phyloP scores from a whole-genome alignment of 306 rosid genomes.

The Pyrus pyrifolia region DNA sequence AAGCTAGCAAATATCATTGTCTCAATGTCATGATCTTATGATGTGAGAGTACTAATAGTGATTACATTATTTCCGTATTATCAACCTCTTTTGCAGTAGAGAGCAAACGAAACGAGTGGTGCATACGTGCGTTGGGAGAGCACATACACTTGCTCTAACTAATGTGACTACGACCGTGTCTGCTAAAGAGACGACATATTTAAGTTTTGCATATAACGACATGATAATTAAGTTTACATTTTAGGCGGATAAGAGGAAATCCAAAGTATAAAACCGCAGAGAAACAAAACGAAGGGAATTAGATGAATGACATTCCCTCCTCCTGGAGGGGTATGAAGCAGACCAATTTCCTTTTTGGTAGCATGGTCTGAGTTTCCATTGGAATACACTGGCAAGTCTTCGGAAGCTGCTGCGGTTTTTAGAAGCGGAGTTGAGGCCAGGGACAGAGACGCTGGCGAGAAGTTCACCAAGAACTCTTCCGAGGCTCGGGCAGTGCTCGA shows the following conservation, averaged over 20 bases:
- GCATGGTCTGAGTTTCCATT: slow-evolving; percentile 17
- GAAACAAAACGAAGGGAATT: slow-evolving; percentile 52
- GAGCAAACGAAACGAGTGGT: background rate
- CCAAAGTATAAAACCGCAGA: slow-evolving; percentile 72
- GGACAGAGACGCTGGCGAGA: background rate
- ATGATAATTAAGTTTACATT: background rate
- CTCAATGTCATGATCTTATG: background rate
- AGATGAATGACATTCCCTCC: slow-evolving; percentile 55
- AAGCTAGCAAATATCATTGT: background rate
- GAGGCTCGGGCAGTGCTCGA: slow-evolving; percentile 29
- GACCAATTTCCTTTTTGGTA: slow-evolving; percentile 38
- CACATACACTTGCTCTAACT: too few species aligned
- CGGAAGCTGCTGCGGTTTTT: slow-evolving; percentile 21
- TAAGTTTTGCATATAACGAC: background rate
- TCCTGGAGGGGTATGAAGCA: slow-evolving; percentile 6
- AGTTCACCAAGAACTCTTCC: slow-evolving; percentile 33
- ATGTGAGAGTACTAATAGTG: background rate
- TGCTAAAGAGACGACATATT: background rate
- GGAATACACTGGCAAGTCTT: slow-evolving; percentile 36
- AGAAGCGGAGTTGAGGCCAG: slow-evolving; percentile 19
- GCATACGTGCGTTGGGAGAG: background rate
- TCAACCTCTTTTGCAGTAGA: too few species aligned
- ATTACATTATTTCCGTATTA: background rate
- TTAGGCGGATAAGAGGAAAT: slow-evolving; percentile 40
- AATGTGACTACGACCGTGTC: too few species aligned